Conservation (phyloP, 1,284 basidiomycete genomes). For the Golubevia pallescens region DNA sequence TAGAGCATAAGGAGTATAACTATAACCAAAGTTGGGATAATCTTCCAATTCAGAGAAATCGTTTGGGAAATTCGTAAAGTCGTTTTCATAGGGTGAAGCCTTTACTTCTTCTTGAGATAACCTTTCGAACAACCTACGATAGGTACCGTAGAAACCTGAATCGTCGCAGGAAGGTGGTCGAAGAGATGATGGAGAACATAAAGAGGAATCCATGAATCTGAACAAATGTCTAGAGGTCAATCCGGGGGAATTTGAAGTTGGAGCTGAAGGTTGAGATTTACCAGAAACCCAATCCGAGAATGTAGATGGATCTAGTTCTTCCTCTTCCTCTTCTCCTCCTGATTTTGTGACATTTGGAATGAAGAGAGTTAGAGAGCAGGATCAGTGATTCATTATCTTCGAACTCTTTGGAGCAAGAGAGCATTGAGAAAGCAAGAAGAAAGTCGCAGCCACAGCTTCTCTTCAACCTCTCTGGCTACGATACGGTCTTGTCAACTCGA, state of each 20-base stretch:
- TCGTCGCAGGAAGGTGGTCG: slow-evolving; percentile 18
- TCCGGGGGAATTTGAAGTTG: not conserved
- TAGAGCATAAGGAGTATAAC: slow-evolving; percentile 75
- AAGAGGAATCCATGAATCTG: not conserved
- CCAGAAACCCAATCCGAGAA: not conserved
- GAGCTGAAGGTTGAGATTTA: not conserved
- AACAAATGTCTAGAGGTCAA: not conserved
- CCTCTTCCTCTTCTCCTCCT: slow-evolving; percentile 33
- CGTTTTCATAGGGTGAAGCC: slow-evolving; percentile 66
- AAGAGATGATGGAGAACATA: not conserved
- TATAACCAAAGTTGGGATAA: slow-evolving; percentile 85
- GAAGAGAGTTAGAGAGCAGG: too few species aligned
- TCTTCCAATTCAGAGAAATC: slow-evolving; percentile 28
- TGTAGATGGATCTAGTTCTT: slow-evolving; percentile 6
- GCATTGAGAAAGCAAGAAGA: too few species aligned
- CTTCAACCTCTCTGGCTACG: too few species aligned
- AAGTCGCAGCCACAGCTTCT: too few species aligned
- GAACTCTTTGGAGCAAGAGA: too few species aligned
- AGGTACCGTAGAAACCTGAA: slow-evolving; percentile 83
- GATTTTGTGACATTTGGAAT: too few species aligned
- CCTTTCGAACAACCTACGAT: slow-evolving; percentile 83
- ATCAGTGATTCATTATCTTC: too few species aligned
- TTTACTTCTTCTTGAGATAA: slow-evolving; percentile 80
- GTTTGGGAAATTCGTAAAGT: slow-evolving; percentile 29
- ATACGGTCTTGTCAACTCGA: too few species aligned